These are phyloP conservation scores for Sideroxylon spinosum DNA, from an alignment of 179 eudicot species.

Conservation along the genomic window DNA sequence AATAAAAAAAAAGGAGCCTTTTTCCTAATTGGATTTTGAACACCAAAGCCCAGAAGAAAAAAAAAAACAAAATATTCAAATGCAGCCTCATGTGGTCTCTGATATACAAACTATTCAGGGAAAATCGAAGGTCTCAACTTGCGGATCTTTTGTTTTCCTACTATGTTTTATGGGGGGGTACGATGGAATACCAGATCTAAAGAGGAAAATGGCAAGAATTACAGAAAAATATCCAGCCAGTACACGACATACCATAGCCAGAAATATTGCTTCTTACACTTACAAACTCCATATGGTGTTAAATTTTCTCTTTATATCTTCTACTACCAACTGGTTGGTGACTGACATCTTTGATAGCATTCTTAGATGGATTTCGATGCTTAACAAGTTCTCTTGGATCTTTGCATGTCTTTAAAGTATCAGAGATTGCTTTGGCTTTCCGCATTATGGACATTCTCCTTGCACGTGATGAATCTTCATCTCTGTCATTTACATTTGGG, in stretches of 20 bases:
- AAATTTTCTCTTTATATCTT: not conserved
- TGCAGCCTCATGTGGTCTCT: not conserved
- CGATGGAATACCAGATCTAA: not conserved
- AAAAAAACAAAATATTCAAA: not conserved
- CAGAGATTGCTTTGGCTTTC: slow-evolving; percentile 51
- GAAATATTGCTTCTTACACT: not conserved
- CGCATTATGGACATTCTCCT: slow-evolving; percentile 39
- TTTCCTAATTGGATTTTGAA: not conserved
- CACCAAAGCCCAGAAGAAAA: no score
- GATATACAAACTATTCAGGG: not conserved
- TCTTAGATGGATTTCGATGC: slow-evolving; percentile 22
- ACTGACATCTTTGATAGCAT: not conserved
- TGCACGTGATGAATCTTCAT: slow-evolving; percentile 23
- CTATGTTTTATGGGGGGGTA: no score
- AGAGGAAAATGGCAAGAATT: not conserved
- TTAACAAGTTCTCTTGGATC: slow-evolving; percentile 33
- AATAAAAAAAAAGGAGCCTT: not conserved
- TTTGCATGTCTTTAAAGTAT: slow-evolving; percentile 37
- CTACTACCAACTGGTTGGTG: slow-evolving; percentile 16
- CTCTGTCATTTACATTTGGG: slow-evolving; percentile 34
- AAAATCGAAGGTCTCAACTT: not conserved
- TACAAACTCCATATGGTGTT: not conserved
- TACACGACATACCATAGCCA: not conserved
- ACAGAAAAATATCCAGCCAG: not conserved
- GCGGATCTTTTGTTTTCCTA: not conserved